These are phyloP conservation scores for Saccharomycopsis javanensis DNA, from an alignment of 805 yeast species.

Conservation along the genomic window DNA sequence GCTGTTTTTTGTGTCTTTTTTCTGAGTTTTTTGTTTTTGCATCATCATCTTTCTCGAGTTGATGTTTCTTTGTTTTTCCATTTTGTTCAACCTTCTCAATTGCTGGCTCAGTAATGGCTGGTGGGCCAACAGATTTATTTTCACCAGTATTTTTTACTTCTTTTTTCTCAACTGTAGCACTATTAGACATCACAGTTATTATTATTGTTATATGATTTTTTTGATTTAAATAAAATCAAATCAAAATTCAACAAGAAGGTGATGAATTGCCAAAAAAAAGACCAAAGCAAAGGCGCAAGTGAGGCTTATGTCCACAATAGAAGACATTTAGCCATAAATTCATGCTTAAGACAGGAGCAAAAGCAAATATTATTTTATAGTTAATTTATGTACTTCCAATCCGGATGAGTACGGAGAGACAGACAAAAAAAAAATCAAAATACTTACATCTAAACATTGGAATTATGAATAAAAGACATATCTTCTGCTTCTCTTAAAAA, in stretches of 20 bases:
- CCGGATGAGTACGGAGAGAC: neutral
- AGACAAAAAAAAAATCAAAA: too few species aligned
- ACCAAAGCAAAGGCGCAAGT: too few species aligned
- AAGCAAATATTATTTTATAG: too few species aligned
- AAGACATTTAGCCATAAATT: too few species aligned
- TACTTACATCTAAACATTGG: too few species aligned
- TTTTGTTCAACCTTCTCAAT: conserved; percentile 14
- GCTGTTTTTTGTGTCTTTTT: conserved; percentile 30
- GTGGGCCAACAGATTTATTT: too few species aligned
- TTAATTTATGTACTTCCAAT: neutral
- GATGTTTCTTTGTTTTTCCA: conserved; percentile 3
- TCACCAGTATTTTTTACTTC: neutral
- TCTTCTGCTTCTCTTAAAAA: too few species aligned
- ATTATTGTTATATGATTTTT: too few species aligned
- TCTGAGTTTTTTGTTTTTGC: conserved; percentile 22
- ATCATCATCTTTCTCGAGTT: conserved; percentile 6
- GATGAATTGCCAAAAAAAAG: too few species aligned
- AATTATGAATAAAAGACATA: too few species aligned
- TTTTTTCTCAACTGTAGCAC: neutral
- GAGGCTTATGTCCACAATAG: too few species aligned
- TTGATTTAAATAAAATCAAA: neutral
- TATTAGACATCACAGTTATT: neutral
- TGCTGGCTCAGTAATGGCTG: neutral
- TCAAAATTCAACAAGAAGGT: neutral
- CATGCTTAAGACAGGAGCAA: neutral